Conservation (phyloP, 257 asterid genomes). For the Asclepias syriaca region DNA sequence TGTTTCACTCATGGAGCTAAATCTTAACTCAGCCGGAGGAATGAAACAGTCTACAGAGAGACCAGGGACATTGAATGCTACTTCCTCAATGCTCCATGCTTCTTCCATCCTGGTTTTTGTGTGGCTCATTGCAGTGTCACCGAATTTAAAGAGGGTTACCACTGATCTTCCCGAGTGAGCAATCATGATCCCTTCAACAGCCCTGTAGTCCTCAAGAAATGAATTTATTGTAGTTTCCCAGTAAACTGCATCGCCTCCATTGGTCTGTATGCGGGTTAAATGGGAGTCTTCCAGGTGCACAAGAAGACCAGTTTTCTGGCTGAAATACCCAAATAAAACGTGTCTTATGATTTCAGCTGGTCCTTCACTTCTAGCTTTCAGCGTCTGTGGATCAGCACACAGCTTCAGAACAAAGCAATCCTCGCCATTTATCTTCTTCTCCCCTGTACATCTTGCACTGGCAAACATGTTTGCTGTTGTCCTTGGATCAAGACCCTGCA, state of each 20-base stretch:
- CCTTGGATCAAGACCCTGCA: constrained; percentile 71
- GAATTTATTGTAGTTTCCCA: constrained; percentile 77
- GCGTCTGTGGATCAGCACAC: constrained; percentile 58
- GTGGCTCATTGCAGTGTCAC: constrained; percentile 75
- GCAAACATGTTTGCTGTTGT: constrained; percentile 71
- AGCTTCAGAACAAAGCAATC: constrained; percentile 69
- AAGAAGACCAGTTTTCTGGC: constrained; percentile 82
- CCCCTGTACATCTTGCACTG: constrained; percentile 57
- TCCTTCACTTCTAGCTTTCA: constrained; percentile 73
- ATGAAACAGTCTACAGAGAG: constrained; percentile 64
- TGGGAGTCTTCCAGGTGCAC: constrained; percentile 76
- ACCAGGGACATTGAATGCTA: constrained; percentile 59
- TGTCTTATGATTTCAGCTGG: constrained; percentile 72
- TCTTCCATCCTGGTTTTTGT: constrained; percentile 81
- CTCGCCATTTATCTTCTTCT: constrained; percentile 65
- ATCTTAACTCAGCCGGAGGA: constrained; percentile 67
- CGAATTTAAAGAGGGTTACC: constrained; percentile 66
- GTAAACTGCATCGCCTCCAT: constrained; percentile 61
- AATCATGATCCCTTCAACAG: constrained; percentile 73
- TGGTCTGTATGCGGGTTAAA: constrained; percentile 58
- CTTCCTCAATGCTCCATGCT: constrained; percentile 68
- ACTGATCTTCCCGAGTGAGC: constrained; percentile 71
- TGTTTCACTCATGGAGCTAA: constrained; percentile 39
- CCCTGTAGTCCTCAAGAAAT: constrained; percentile 57
- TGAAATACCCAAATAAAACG: constrained; percentile 65